Conservation (phyloP, 495 filamentous ascomycete genomes). For the Hypoxylon lienhwacheense region DNA sequence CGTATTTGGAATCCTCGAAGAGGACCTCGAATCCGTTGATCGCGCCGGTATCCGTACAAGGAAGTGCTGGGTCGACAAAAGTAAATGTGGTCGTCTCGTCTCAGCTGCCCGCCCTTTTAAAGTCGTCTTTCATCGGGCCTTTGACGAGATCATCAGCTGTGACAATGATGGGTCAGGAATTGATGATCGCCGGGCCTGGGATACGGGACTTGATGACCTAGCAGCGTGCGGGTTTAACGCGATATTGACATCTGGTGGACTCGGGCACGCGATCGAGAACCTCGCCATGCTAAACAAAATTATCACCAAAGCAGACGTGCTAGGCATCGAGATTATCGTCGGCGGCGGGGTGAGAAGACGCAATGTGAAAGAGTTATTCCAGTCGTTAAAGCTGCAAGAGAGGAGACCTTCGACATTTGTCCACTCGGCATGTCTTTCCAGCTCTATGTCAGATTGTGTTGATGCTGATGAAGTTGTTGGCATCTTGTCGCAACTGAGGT, state of each 20-base stretch:
- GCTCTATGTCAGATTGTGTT: slow-evolving; percentile 8
- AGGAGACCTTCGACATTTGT: slow-evolving; percentile 24
- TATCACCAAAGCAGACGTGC: slow-evolving; percentile 15
- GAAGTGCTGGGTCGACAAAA: slow-evolving; percentile 35
- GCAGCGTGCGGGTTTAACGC: slow-evolving; percentile 40
- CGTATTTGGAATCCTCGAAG: slow-evolving; percentile 47
- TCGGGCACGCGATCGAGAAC: slow-evolving; percentile 39
- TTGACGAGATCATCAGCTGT: slow-evolving; percentile 43
- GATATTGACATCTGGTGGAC: slow-evolving; percentile 48
- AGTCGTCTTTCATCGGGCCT: slow-evolving; percentile 47
- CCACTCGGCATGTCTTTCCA: slow-evolving; percentile 41
- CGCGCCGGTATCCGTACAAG: neutral
- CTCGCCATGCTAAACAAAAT: slow-evolving; percentile 33
- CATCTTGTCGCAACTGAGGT: slow-evolving; percentile 25
- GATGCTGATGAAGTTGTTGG: slow-evolving; percentile 30
- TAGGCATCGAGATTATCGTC: slow-evolving; percentile 42
- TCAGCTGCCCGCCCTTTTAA: slow-evolving; percentile 30
- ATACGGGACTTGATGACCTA: slow-evolving; percentile 32
- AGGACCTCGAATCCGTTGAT: neutral
- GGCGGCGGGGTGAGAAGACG: slow-evolving; percentile 46
- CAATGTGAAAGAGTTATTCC: slow-evolving; percentile 33
- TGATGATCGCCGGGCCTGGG: slow-evolving; percentile 10
- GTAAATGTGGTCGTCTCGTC: slow-evolving; percentile 32
- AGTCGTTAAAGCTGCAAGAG: slow-evolving; percentile 15
- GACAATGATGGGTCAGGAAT: slow-evolving; percentile 2